These are phyloP conservation scores for Chrysoporthe deuterocubensis DNA, from an alignment of 2,329 filamentous ascomycete genomes.

Conservation along the genomic window DNA sequence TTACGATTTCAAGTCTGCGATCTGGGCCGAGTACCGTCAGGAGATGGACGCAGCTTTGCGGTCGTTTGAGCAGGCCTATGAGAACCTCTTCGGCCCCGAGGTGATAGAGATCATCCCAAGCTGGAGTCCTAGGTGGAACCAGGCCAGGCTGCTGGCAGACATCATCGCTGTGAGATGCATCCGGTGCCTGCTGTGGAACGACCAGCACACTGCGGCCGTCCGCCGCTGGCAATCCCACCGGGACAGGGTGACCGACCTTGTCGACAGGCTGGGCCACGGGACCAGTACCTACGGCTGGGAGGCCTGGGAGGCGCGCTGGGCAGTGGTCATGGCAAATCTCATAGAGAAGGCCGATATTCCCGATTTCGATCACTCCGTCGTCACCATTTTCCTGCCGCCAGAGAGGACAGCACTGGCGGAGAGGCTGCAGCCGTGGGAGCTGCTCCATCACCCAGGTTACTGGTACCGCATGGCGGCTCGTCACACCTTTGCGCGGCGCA, in stretches of 20 bases:
- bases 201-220: slow-evolving; percentile 77
- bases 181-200: slow-evolving; percentile 80
- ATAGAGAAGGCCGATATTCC: slow-evolving; percentile 58
- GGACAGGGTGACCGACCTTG: slow-evolving; percentile 72
- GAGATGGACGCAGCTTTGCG: slow-evolving; percentile 87
- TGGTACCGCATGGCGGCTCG: slow-evolving; percentile 66
- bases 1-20: slow-evolving; percentile 90
- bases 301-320: slow-evolving; percentile 85
- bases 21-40: slow-evolving; percentile 90
- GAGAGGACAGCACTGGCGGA: slow-evolving; percentile 64
- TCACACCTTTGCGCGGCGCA: slow-evolving; percentile 58
- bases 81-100: slow-evolving; percentile 79
- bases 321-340: slow-evolving; percentile 64
- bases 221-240: slow-evolving; percentile 81
- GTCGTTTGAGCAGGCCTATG: slow-evolving; percentile 86
- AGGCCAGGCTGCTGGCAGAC: slow-evolving; percentile 87
- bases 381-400: slow-evolving; percentile 55
- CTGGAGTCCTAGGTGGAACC: slow-evolving; percentile 90
- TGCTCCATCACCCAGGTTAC: slow-evolving; percentile 68
- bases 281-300: slow-evolving; percentile 91
- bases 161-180: slow-evolving; percentile 78
- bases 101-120: slow-evolving; percentile 86
- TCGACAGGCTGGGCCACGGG: slow-evolving; percentile 83
- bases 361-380: slow-evolving; percentile 50
- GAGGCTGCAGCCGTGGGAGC: slow-evolving; percentile 64